Conservation (phyloP, 306 rosid genomes). For the Oxytropis ochrocephala region DNA sequence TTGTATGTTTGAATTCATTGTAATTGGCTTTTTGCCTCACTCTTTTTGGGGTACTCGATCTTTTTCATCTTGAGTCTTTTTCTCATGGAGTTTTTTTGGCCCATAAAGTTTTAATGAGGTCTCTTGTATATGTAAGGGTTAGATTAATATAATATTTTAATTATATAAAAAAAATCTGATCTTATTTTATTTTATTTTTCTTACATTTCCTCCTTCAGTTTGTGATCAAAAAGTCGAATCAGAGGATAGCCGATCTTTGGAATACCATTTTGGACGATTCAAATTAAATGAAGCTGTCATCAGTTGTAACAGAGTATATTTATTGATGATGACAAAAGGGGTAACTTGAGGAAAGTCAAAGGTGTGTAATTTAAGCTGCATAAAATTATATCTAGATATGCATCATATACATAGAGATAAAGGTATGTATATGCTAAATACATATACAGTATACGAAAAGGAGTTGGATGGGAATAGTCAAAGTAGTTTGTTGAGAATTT, state of each 20-base stretch:
- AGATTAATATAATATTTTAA: no score
- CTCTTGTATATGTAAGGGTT: no score
- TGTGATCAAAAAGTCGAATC: conserved; percentile 16
- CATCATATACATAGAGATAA: neutral
- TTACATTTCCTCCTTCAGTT: neutral
- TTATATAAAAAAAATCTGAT: no score
- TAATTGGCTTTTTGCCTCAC: no score
- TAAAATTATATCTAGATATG: neutral
- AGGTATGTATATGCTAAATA: neutral
- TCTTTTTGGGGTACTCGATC: no score
- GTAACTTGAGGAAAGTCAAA: conserved; percentile 10
- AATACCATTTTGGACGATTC: conserved; percentile 8
- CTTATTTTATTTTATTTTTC: neutral
- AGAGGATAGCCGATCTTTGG: neutral
- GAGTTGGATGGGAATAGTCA: conserved; percentile 43
- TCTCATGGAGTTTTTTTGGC: no score
- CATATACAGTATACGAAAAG: neutral
- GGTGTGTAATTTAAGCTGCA: conserved; percentile 1
- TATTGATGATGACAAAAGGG: conserved; percentile 22
- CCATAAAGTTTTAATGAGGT: no score
- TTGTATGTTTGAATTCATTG: no score
- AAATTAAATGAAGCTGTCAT: conserved; percentile 30
- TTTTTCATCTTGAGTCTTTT: no score
- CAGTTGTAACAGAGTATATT: conserved; percentile 34
- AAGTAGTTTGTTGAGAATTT: conserved; percentile 50